These are phyloP conservation scores for Leccinum pellstonianum DNA, from an alignment of 768 basidiomycete species.

Conservation along the genomic window DNA sequence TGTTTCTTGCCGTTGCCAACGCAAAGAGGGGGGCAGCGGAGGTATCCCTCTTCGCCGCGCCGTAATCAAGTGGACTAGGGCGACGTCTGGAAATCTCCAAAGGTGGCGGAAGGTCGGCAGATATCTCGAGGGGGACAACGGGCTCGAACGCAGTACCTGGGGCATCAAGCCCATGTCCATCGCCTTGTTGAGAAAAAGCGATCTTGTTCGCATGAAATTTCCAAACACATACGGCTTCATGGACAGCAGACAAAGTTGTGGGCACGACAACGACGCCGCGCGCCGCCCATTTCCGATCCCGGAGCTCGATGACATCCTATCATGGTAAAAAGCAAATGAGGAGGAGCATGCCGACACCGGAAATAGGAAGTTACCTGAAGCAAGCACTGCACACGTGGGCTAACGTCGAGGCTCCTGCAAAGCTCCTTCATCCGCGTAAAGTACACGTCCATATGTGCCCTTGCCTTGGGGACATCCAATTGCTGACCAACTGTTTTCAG, in stretches of 20 bases:
- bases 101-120: slow-evolving; percentile 53
- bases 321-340: background rate
- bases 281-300: slow-evolving; percentile 76
- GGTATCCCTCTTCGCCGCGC: slow-evolving; percentile 43
- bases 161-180: slow-evolving; percentile 56
- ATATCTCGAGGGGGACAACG: slow-evolving; percentile 78
- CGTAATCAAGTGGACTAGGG: slow-evolving; percentile 74
- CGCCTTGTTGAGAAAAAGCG: slow-evolving; percentile 35
- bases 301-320: slow-evolving; percentile 89
- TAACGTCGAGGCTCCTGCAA: slow-evolving; percentile 68
- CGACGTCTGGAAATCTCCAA: slow-evolving; percentile 45
- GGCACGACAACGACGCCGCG: slow-evolving; percentile 76
- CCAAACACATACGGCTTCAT: slow-evolving; percentile 65
- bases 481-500: slow-evolving; percentile 82
- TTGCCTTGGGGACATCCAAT: slow-evolving; percentile 80
- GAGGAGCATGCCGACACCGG: background rate
- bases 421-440: slow-evolving; percentile 89
- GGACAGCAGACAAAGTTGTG: slow-evolving; percentile 84
- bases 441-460: slow-evolving; percentile 88
- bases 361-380: slow-evolving; percentile 63
- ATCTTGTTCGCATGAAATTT: slow-evolving; percentile 36
- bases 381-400: slow-evolving; percentile 92
- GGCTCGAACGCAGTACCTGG: slow-evolving; percentile 51
- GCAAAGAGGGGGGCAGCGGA: slow-evolving; percentile 46
- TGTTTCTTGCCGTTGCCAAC: slow-evolving; percentile 78